Percentiles rank a stretch among this genome's conserved stretches.
Conservation (phyloP, 2,329 filamentous ascomycete genomes). For the Ophiocordyceps sinensis region DNA sequence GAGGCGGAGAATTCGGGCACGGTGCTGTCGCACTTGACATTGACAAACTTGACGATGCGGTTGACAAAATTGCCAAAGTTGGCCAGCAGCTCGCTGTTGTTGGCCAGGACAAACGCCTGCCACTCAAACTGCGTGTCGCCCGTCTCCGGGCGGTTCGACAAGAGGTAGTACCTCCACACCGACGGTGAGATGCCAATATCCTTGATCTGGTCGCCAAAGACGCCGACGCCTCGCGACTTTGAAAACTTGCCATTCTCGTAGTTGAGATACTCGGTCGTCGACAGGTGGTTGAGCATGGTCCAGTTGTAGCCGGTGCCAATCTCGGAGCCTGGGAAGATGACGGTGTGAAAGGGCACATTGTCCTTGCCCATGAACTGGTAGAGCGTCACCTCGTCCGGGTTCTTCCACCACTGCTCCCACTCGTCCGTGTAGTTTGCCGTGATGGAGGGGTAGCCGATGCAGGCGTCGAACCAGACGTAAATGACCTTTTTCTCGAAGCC, state of each 20-base stretch:
- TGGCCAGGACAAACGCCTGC: constrained; percentile 65
- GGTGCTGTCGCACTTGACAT: constrained; percentile 57
- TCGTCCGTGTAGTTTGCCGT: constrained; percentile 77
- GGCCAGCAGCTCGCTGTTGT: constrained; percentile 79
- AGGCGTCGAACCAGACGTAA: constrained; percentile 89
- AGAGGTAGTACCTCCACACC: constrained; percentile 88
- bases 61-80: constrained; percentile 66
- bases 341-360: constrained; percentile 54
- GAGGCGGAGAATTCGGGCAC: constrained; percentile 48
- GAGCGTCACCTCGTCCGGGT: constrained; percentile 72
- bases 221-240: constrained; percentile 78
- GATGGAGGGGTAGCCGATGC: constrained; percentile 91
- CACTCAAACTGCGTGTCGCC: constrained; percentile 85
- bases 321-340: constrained; percentile 82
- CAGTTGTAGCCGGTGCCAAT: constrained; percentile 73
- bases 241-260: constrained; percentile 87
- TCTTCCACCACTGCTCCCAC: constrained; percentile 92
- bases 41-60: constrained; percentile 60
- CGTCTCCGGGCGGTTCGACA: constrained; percentile 73
- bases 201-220: constrained; percentile 81
- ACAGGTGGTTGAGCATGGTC: constrained; percentile 81
- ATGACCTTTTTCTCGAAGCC: constrained; percentile 55
- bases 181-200: constrained; percentile 73
- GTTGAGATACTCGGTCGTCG: constrained; percentile 75
- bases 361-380: constrained; percentile 92